These are phyloP conservation scores for Fragosphaeria purpurea DNA, from an alignment of 2,329 filamentous ascomycete genomes.

Conservation along the genomic window DNA sequence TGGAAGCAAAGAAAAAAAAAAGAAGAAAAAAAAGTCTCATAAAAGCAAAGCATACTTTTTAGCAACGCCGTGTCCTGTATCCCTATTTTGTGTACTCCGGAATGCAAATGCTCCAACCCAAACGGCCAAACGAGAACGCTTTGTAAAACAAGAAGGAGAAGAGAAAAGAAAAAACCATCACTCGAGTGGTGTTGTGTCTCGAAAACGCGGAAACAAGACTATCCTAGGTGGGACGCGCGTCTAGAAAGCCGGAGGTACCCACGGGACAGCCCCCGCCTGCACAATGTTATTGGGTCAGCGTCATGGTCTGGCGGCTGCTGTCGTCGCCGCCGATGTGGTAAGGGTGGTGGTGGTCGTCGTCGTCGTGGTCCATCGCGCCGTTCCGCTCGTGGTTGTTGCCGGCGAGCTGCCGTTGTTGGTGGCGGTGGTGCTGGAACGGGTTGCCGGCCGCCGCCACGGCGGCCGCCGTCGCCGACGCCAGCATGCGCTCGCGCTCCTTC, in stretches of 20 bases:
- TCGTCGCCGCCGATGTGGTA: background rate
- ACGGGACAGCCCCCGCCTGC: too few species aligned
- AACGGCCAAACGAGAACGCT: background rate
- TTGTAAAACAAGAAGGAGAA: background rate
- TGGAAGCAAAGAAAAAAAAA: background rate
- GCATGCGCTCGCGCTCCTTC: slow-evolving; percentile 47
- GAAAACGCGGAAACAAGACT: too few species aligned
- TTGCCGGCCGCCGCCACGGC: slow-evolving; percentile 13
- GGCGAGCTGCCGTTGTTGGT: background rate
- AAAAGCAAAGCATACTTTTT: background rate
- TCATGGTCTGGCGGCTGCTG: background rate
- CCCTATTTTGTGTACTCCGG: slow-evolving; percentile 3
- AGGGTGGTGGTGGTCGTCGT: too few species aligned
- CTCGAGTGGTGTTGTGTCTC: too few species aligned
- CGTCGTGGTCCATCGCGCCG: too few species aligned
- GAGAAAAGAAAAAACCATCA: background rate
- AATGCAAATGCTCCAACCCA: background rate
- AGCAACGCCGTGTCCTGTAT: background rate
- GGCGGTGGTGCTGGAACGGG: slow-evolving; percentile 6
- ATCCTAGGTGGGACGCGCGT: too few species aligned
- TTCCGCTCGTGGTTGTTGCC: too few species aligned
- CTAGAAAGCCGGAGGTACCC: too few species aligned
- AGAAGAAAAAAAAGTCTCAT: background rate
- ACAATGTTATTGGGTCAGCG: slow-evolving; percentile 1
- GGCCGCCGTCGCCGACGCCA: slow-evolving; percentile 11